These are phyloP conservation scores for Saccharum hybrid DNA, from an alignment of 202 grass and related monocot genomes.

Conservation along the genomic window DNA sequence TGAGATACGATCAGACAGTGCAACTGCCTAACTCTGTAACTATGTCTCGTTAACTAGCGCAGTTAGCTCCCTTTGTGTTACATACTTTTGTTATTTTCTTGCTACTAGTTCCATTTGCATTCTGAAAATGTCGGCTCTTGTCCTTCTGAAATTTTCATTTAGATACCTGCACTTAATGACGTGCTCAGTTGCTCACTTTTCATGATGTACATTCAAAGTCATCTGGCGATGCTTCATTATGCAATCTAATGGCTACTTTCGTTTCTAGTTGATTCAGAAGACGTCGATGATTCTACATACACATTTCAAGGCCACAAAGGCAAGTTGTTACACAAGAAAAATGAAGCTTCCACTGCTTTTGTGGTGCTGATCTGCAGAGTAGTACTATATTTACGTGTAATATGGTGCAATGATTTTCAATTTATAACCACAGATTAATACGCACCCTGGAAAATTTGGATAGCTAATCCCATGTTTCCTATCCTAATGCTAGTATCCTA, in stretches of 20 bases:
- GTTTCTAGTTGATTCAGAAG: conserved; percentile 48
- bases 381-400: conserved; percentile 12
- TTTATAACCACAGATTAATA: not conserved
- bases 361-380: conserved; percentile 9
- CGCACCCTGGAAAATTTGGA: not conserved
- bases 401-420: conserved; percentile 1
- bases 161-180: not conserved
- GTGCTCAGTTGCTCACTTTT: not conserved
- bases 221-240: not conserved
- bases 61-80: not conserved
- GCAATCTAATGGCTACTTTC: not conserved
- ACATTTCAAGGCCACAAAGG: conserved; percentile 71
- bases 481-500: not conserved
- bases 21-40: not conserved
- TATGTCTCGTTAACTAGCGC: not conserved
- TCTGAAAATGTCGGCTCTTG: not conserved
- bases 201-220: not conserved
- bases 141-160: conserved; percentile 5
- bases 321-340: conserved; percentile 27
- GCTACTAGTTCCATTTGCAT: conserved; percentile 14
- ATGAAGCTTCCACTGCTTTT: not conserved
- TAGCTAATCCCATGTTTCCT: not conserved
- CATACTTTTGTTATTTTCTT: not conserved
- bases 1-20: not conserved
- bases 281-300: conserved; percentile 63